A percentile compares a stretch with the other conserved stretches of the same genome.
These are phyloP conservation scores for Solanum sejunctum DNA, from an alignment of 257 asterid species.

Conservation along the genomic window DNA sequence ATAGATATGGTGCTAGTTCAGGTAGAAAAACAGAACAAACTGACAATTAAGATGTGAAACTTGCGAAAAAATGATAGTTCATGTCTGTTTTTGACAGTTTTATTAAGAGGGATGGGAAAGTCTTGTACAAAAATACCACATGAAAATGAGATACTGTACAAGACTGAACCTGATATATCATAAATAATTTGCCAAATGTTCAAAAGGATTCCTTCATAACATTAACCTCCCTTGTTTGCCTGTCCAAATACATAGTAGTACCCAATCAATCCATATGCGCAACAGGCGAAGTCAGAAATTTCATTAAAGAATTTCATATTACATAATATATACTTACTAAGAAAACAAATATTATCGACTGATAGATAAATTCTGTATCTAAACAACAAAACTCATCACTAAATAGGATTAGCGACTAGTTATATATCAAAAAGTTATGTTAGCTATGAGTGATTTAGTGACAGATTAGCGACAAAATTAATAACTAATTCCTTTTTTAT, in stretches of 20 bases:
- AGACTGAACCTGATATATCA: constrained; percentile 81
- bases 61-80: neutral
- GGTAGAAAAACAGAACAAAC: neutral
- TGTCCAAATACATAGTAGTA: constrained; percentile 46
- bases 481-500: neutral
- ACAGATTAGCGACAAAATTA: neutral
- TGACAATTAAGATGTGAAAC: neutral
- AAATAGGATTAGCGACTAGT: neutral
- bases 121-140: constrained; percentile 68
- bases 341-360: neutral
- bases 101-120: constrained; percentile 12
- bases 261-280: constrained; percentile 22
- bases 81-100: neutral
- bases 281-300: neutral
- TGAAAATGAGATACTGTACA: constrained; percentile 62
- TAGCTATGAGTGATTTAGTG: neutral
- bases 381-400: neutral
- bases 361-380: neutral
- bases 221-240: constrained; percentile 43
- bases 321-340: neutral
- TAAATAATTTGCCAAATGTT: constrained; percentile 37
- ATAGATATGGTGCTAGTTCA: neutral
- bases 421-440: neutral
- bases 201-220: constrained; percentile 38
- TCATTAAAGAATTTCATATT: neutral